Evolutionary conservation across 2,329 filamentous ascomycete species (phyloP).

Genomic region (Alternaria brassicicola): DNA sequence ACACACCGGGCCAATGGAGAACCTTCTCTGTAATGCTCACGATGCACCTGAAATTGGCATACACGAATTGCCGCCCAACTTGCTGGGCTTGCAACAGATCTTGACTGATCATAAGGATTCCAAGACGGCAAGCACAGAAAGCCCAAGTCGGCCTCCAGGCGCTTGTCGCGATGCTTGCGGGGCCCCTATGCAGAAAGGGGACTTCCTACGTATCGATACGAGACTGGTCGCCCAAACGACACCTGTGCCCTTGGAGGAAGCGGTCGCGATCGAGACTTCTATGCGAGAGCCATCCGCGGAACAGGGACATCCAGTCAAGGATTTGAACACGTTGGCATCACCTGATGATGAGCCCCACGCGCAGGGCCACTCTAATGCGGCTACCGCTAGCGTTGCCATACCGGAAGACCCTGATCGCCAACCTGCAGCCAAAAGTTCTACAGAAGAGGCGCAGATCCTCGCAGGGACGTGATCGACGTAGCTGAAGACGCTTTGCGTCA

Average conservation of each 20-base stretch:
- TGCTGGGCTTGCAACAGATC: not conserved
- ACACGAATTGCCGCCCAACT: not conserved
- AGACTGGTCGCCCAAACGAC: not conserved
- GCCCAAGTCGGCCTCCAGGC: not conserved
- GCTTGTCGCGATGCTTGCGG: not conserved
- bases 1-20: not conserved
- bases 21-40: not conserved
- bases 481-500: not conserved
- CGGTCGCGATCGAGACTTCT: not conserved
- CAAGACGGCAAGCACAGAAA: not conserved
- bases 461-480: not conserved
- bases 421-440: not conserved
- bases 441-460: not conserved
- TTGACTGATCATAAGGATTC: not conserved
- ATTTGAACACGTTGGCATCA: not conserved
- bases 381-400: not conserved
- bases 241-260: not conserved
- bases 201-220: not conserved
- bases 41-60: not conserved
- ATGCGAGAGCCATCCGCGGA: not conserved
- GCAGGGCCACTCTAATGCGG: not conserved
- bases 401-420: constrained; percentile 1
- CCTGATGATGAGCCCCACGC: not conserved
- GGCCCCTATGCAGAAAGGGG: not conserved
- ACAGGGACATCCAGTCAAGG: not conserved